Conservation (phyloP, 768 basidiomycete genomes). For the Amanita inopinata region DNA sequence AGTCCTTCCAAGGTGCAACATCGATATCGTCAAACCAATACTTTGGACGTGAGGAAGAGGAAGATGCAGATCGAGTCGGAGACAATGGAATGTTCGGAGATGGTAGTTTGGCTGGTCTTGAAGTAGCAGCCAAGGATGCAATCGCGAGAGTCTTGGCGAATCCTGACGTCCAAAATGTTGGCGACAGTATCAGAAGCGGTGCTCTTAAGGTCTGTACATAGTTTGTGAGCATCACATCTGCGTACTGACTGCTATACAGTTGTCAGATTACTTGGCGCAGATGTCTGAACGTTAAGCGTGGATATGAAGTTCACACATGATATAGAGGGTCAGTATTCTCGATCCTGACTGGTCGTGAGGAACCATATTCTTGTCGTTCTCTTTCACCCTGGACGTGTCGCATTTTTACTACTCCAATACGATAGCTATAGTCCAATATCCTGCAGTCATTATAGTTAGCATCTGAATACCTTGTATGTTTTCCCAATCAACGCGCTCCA, state of each 20-base stretch:
- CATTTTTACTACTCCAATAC: too few species aligned
- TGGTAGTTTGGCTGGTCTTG: constrained; percentile 49
- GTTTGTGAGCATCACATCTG: background rate
- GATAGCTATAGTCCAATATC: too few species aligned
- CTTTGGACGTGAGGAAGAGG: constrained; percentile 87
- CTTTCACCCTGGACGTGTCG: too few species aligned
- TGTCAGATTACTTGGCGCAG: constrained; percentile 61
- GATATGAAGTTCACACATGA: too few species aligned
- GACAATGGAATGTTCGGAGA: constrained; percentile 32
- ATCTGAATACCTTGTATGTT: too few species aligned
- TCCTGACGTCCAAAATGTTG: constrained; percentile 80
- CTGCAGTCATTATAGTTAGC: too few species aligned
- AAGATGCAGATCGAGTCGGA: constrained; percentile 32
- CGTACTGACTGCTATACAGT: constrained; percentile 20
- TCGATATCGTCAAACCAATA: constrained; percentile 94
- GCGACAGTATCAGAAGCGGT: constrained; percentile 67
- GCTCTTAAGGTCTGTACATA: constrained; percentile 63
- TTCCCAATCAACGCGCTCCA: too few species aligned
- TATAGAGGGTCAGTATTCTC: too few species aligned
- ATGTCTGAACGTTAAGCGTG: constrained; percentile 39
- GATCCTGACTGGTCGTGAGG: too few species aligned
- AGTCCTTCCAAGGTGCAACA: constrained; percentile 83
- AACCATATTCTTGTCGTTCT: too few species aligned
- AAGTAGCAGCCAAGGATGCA: constrained; percentile 64
- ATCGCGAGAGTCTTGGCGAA: constrained; percentile 67